Base-by-base conservation (phyloP, 176 grass and related monocot genomes). In the Saccharum spontaneum region DNA sequence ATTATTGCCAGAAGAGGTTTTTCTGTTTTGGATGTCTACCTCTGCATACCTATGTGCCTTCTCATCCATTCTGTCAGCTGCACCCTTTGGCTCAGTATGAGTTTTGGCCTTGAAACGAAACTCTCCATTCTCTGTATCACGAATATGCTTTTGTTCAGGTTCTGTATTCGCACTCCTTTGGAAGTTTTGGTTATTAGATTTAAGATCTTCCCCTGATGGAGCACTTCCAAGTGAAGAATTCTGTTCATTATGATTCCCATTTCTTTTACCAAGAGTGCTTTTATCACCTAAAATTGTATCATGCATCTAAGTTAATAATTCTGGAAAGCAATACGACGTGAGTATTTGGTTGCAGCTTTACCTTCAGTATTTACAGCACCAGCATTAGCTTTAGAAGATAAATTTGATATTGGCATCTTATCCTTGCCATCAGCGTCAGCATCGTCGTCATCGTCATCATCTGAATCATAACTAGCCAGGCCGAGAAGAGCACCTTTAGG, bases 391-490 rank as follows among this genome's bases (percentile, higher is more conserved):
- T 91, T 76, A 70, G 70, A 63, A 36, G 62, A 78, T 31, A 82
- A 73, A 78, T 86, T 82, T 77, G 79, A 84, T 22, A 52, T 37
- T 37, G 36, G 36, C 4, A 46, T 22, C 83, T 71, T 80, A 90
- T 67, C 83, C 75, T 86, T 62, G 65, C 57, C 54, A 10, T 79
- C 78, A 83, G 20, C 71, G 6, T 81, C 79, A 24, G 82, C 80
- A 31, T 92, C 87, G 12, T 88, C 82, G 1, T 91, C 89, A 89
- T 54, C 22, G 3, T 28, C 23, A 1, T 63, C 91, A 91, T 99
- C 97, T 76, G 96, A 95, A 91, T 89, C 91, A 83, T 99, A 99
- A 92, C 78, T 93, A 89, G 91, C 90, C 84, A 99, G 93, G 84
- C 97, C 93, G 54, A 99, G 93, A 88, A 99, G 84, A 82, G 89